Evolutionary conservation across 2,329 filamentous ascomycete genomes (phyloP), one percentile per base, ranked within the genome.

Genomic region (Cyclaneusma minus): DNA sequence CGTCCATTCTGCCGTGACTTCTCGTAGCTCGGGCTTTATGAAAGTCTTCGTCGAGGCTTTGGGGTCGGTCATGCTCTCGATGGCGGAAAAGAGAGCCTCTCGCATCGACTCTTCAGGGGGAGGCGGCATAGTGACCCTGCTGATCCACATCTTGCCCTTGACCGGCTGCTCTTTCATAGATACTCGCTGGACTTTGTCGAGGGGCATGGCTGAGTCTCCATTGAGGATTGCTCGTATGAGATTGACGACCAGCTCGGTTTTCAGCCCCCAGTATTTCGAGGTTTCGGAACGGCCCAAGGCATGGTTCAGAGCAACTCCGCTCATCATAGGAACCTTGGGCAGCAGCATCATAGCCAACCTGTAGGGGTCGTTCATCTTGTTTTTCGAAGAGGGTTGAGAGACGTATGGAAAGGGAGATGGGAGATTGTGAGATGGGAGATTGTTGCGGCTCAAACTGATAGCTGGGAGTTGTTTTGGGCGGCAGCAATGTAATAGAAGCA

Each of bases 71-170:
- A 78, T 46, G 1, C 55, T 56, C 13, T 68, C 55, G 22, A 84
- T 67, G 3, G 63, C 64, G 16, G 52, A 51, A 35, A 70, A 54
- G 14, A 84, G 43, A 2, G 62, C 57, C 22, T 75, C 60, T n/a
- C 64, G 54, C 9, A 73, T 45, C 58, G 64, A 40, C 44, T 61
- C 46, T 57, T 67, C 30, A 24, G 52, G 60, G 1, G 66, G 56
- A 0, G 74, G 77, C 0, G 69, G 65, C 10, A 82, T 55, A 1
- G 63, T 66, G 21, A 79, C 73, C 29, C 69, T 77, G 40, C 73
- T 75, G 13, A 92, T 62, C 85, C 85, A 94, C 36, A 89, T 70
- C 22, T 66, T 68, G 3, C 83, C 83, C 45, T 81, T 84, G 43
- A 91, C 58, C 1, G 68, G 71, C 0, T 64, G 64, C 28, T 79